Conservation (phyloP, 2,329 filamentous ascomycete species). For the Mariannaea sp. region DNA sequence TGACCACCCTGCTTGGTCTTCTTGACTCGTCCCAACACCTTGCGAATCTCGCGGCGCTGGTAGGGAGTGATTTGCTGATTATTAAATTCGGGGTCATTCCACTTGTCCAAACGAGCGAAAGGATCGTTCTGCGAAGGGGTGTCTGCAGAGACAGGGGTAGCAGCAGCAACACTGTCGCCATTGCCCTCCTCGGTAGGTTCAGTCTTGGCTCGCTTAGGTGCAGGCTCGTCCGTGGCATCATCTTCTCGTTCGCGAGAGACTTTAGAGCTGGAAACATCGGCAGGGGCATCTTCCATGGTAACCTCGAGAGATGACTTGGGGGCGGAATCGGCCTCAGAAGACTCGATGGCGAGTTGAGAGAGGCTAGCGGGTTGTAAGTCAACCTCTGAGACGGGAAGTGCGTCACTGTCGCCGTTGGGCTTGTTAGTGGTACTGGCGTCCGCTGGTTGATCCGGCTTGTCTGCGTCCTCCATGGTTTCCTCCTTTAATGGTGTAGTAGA, state of each 20-base stretch:
- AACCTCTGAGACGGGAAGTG: conserved; percentile 39
- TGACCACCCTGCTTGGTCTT: conserved; percentile 80
- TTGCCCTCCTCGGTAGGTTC: conserved; percentile 56
- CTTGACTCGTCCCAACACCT: conserved; percentile 75
- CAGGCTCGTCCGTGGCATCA: conserved; percentile 67
- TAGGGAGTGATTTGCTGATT: conserved; percentile 59
- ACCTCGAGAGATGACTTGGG: conserved; percentile 47
- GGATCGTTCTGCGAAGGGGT: conserved; percentile 28
- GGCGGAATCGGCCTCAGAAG: conserved; percentile 39
- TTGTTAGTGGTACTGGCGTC: conserved; percentile 15
- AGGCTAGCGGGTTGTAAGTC: conserved; percentile 45
- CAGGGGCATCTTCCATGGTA: conserved; percentile 56
- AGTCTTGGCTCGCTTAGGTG: conserved; percentile 80
- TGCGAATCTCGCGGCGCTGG: conserved; percentile 66
- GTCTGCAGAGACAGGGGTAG: conserved; percentile 29
- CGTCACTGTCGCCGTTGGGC: conserved; percentile 23
- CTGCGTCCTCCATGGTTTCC: conserved; percentile 31
- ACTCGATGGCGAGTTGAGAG: conserved; percentile 47
- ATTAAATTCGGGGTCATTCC: conserved; percentile 51
- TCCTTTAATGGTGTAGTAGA: conserved; percentile 11
- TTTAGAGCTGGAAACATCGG: conserved; percentile 55
- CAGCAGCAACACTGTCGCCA: conserved; percentile 12
- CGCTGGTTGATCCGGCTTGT: conserved; percentile 26
- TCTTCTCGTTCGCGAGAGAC: conserved; percentile 77
- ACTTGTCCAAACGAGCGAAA: conserved; percentile 43